Evolutionary conservation across 495 filamentous ascomycete genomes (phyloP), one percentile per base, ranked within the genome.

Genomic region (Tricharina praecox): DNA sequence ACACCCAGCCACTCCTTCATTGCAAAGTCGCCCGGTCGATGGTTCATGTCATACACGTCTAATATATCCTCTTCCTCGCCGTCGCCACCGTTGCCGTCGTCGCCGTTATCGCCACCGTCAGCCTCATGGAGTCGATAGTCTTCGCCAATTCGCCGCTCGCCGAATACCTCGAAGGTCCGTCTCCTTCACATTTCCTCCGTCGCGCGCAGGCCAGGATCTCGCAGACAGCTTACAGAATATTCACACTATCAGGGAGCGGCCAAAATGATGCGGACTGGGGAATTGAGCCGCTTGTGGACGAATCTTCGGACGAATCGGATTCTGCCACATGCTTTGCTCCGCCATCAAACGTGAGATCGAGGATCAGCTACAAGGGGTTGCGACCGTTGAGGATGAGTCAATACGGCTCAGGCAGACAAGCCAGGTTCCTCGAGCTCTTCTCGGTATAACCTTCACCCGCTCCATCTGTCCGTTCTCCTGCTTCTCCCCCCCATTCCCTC

Each of bases 101-200:
- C n/a, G n/a, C n/a, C n/a, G n/a, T n/a, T n/a, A 38, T 24, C 38
- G 49, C 23, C 50, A 36, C 43, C 20, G 25, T 48, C 45, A 37
- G 34, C 56, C 56, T 53, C 65, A 97, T 96, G 90, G 90, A 95
- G 74, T 78, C 83, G 56, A 70, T 95, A 53, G 76, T 94, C 56
- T 84, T 80, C 67, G 81, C 90, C 66, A 78, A 86, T 63, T 84
- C 85, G 56, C 90, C 90, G 50, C 71, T 96, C 66, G 85, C 85
- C 61, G 79, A 82, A 52, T 95, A 93, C 68, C 77, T 97, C 49
- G 81, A 93, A 73, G 90, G 88, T 94, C 62, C 52, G 67, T 67
- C 23, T 11, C 16, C 5, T 37, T 13, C 28, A 5, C 28, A 13
- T 13, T 5, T 13, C 7, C 5, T 32, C 20, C 35, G 38, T 45